Evolutionary conservation across 208 protist species (phyloP).

Genomic region (Leishmania amazonensis): DNA sequence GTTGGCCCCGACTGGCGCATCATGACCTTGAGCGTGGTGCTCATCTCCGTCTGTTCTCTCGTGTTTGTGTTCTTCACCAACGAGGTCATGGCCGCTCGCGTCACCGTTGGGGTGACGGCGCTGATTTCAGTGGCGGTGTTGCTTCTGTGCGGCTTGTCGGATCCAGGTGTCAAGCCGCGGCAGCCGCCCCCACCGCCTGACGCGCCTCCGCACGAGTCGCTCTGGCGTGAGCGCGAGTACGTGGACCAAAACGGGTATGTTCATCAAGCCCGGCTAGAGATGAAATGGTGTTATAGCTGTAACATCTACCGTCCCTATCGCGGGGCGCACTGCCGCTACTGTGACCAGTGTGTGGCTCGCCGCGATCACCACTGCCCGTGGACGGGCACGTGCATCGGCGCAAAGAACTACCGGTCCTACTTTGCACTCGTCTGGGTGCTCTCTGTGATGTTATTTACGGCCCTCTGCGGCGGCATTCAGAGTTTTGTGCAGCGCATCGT

Average conservation of each 20-base stretch:
- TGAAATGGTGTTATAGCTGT: conserved; percentile 89
- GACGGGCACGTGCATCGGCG: conserved; percentile 90
- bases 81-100: conserved; percentile 32
- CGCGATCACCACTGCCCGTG: conserved; percentile 95
- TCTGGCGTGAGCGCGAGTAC: conserved; percentile 37
- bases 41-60: conserved; percentile 43
- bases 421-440: conserved; percentile 67
- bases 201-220: conserved; percentile 42
- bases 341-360: conserved; percentile 82
- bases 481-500: conserved; percentile 43
- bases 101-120: conserved; percentile 43
- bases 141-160: conserved; percentile 41
- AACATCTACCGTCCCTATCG: conserved; percentile 79
- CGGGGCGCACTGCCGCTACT: conserved; percentile 87
- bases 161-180: conserved; percentile 67
- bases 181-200: conserved; percentile 33
- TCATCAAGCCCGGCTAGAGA: conserved; percentile 35
- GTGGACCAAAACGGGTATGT: conserved; percentile 26
- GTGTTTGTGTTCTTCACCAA: conserved; percentile 61
- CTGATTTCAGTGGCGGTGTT: conserved; percentile 35
- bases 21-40: conserved; percentile 37
- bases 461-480: conserved; percentile 49
- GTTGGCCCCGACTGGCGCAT: conserved; percentile 67
- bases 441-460: conserved; percentile 39
- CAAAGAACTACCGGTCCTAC: conserved; percentile 85